phyloP scores from a whole-genome alignment of 345 rosid genomes.

The Salix exigua region DNA sequence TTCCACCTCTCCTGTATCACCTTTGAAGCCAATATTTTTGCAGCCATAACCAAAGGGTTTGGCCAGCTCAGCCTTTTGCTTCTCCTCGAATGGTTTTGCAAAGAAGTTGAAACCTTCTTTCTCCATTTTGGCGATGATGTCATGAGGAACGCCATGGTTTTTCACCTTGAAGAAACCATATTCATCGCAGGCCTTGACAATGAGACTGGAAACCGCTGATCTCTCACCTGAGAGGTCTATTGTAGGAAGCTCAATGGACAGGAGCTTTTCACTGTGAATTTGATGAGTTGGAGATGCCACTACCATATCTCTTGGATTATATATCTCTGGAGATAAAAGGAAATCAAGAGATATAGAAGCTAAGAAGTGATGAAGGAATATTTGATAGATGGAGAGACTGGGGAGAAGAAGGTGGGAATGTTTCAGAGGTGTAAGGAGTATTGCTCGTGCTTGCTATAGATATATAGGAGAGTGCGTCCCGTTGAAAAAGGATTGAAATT shows the following conservation, averaged over 20 bases:
- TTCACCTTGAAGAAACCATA: constrained; percentile 36
- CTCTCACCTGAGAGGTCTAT: constrained; percentile 23
- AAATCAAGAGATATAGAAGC: background rate
- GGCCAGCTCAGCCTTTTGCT: constrained; percentile 27
- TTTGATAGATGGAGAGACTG: background rate
- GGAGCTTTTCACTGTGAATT: background rate
- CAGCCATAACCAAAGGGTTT: constrained; percentile 36
- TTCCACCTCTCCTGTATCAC: constrained; percentile 36
- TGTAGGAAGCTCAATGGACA: constrained; percentile 17
- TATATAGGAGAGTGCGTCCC: background rate
- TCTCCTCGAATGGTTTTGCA: constrained; percentile 17
- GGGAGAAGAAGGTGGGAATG: background rate
- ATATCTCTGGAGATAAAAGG: background rate
- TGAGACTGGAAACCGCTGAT: constrained; percentile 3
- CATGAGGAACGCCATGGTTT: constrained; percentile 28
- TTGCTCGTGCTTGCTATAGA: no score
- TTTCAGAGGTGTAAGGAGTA: background rate
- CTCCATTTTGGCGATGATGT: constrained; percentile 20
- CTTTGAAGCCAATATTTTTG: constrained; percentile 35
- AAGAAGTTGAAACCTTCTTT: constrained; percentile 23
- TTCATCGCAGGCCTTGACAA: constrained; percentile 30
- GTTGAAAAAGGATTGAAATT: no score
- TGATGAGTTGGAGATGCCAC: constrained; percentile 21
- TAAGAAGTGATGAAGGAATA: background rate
- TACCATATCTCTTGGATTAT: background rate